phyloP scores from a whole-genome alignment of 495 filamentous ascomycete species.

The Talaromyces liani region DNA sequence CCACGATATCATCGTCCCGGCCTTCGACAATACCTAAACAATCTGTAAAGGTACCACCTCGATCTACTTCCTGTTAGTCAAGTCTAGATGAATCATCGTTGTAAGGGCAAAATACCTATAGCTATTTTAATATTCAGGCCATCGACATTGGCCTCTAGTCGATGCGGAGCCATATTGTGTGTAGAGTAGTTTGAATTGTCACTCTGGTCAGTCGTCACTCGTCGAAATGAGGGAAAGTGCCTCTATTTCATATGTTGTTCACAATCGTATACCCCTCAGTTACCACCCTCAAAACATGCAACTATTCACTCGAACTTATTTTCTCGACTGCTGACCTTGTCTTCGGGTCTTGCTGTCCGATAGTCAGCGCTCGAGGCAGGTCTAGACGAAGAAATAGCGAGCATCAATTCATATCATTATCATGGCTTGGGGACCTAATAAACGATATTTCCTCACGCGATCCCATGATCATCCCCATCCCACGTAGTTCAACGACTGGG shows the following conservation, averaged over 20 bases:
- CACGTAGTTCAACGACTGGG: not conserved
- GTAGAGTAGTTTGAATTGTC: not conserved
- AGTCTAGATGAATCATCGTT: not conserved
- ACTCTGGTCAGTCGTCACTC: not conserved
- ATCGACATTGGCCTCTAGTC: slow-evolving; percentile 7
- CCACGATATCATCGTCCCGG: slow-evolving; percentile 43
- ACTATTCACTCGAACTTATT: not conserved
- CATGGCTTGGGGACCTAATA: not conserved
- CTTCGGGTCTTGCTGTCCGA: not conserved
- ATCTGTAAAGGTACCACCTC: slow-evolving; percentile 20
- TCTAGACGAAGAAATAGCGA: not conserved
- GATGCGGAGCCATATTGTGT: slow-evolving; percentile 13
- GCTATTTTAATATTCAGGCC: slow-evolving; percentile 18
- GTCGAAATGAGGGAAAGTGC: not conserved
- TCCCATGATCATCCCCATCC: not conserved
- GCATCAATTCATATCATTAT: not conserved
- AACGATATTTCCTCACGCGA: not conserved
- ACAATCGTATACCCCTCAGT: not conserved
- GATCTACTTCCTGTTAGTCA: slow-evolving; percentile 8
- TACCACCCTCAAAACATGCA: not conserved
- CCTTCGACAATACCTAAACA: slow-evolving; percentile 12
- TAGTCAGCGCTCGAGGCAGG: not conserved
- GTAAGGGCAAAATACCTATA: slow-evolving; percentile 12
- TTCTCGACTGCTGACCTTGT: not conserved
- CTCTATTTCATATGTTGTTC: not conserved